Conservation (phyloP, 768 basidiomycete species). For the Boletus subparvulus region DNA sequence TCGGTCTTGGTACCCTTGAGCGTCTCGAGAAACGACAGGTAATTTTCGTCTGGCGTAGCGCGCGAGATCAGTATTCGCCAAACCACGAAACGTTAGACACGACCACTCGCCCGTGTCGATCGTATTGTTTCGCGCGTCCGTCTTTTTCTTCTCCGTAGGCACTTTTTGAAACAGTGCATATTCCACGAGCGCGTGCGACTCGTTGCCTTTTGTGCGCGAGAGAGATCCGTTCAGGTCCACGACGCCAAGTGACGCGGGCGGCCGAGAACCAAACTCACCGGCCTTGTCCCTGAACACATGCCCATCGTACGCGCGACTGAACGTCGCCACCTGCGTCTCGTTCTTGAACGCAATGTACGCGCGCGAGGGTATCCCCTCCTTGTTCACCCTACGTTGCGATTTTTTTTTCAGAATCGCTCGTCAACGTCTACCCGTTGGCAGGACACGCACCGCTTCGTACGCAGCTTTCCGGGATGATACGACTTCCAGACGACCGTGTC, state of each 20-base stretch:
- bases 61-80: background rate
- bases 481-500: slow-evolving; percentile 67
- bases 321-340: slow-evolving; percentile 66
- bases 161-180: slow-evolving; percentile 91
- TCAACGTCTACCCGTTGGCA: no score
- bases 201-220: slow-evolving; percentile 53
- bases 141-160: slow-evolving; percentile 72
- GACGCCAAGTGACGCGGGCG: no score
- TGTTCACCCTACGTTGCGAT: slow-evolving; percentile 55
- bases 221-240: no score
- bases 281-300: slow-evolving; percentile 90
- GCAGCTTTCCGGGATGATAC: slow-evolving; percentile 66
- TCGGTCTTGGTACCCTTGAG: slow-evolving; percentile 61
- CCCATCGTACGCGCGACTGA: slow-evolving; percentile 86
- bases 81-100: no score
- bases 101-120: slow-evolving; percentile 54
- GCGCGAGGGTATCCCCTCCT: slow-evolving; percentile 82
- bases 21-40: slow-evolving; percentile 74
- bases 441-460: slow-evolving; percentile 54
- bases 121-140: slow-evolving; percentile 77
- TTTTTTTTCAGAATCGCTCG: no score
- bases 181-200: slow-evolving; percentile 87
- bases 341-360: slow-evolving; percentile 91
- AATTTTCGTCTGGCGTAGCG: slow-evolving; percentile 69
- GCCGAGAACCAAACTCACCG: slow-evolving; percentile 44